Evolutionary conservation across 352 stramenopile genomes (phyloP).

Genomic region (Phytophthora quininea): DNA sequence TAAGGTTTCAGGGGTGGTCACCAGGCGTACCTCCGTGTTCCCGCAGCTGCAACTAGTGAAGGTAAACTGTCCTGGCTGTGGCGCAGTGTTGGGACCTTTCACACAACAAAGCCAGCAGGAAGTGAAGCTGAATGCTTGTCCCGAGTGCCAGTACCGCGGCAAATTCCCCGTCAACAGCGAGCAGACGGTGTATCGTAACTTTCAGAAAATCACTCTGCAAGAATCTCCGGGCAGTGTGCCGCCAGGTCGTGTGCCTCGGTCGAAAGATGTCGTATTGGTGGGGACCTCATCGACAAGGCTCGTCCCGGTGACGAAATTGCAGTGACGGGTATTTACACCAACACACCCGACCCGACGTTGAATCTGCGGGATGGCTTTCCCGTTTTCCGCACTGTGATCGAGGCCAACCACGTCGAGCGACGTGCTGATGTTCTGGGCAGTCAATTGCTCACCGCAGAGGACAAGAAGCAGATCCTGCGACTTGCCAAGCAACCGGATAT

Average conservation of each 20-base stretch:
- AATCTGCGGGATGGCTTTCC: conserved; percentile 93
- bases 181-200: conserved; percentile 98
- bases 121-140: conserved; percentile 86
- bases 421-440: conserved; percentile 91
- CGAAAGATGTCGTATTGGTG: conserved; percentile 97
- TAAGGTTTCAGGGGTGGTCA: conserved; percentile 98
- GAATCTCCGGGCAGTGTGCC: conserved; percentile 95
- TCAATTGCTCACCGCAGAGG: conserved; percentile 92
- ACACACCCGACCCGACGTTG: conserved; percentile 94
- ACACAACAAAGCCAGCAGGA: conserved; percentile 87
- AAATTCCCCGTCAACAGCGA: conserved; percentile 94
- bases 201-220: conserved; percentile 98
- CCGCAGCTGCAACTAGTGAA: conserved; percentile 97
- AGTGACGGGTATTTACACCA: conserved; percentile 98
- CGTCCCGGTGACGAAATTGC: conserved; percentile 99
- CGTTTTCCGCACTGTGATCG: conserved; percentile 98
- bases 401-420: conserved; percentile 97
- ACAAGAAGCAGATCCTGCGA: conserved; percentile 94
- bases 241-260: conserved; percentile 96
- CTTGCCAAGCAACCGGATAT: conserved; percentile 89
- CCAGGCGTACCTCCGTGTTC: conserved; percentile 96
- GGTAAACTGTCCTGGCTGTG: conserved; percentile 94
- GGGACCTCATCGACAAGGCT: conserved; percentile 97
- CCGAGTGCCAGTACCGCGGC: conserved; percentile 92
- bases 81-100: conserved; percentile 89